Percentiles rank a stretch among this genome's conserved stretches.
Conservation (phyloP, 2,329 filamentous ascomycete species). For the Claviceps sp. region DNA sequence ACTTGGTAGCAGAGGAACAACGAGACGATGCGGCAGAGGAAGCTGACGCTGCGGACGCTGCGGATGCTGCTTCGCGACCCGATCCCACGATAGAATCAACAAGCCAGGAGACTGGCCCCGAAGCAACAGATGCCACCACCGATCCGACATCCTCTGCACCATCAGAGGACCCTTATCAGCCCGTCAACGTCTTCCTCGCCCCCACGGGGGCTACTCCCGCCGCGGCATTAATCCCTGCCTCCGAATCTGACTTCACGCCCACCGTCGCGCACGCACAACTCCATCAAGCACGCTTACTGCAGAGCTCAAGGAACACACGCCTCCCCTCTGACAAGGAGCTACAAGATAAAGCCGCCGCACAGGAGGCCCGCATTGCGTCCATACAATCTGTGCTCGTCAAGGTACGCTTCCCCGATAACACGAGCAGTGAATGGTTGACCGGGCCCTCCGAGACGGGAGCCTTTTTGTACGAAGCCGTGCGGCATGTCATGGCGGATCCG, state of each 20-base stretch:
- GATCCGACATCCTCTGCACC: conserved; percentile 4
- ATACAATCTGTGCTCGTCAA: conserved; percentile 61
- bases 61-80: conserved; percentile 2
- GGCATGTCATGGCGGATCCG: conserved; percentile 51
- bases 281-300: conserved; percentile 54
- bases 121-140: neutral
- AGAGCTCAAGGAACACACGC: conserved; percentile 55
- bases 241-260: conserved; percentile 64
- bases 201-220: conserved; percentile 61
- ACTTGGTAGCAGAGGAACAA: neutral
- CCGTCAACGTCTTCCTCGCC: conserved; percentile 64
- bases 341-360: conserved; percentile 51
- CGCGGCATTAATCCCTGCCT: conserved; percentile 53
- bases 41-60: neutral
- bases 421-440: conserved; percentile 60
- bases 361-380: conserved; percentile 50
- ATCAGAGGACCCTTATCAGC: conserved; percentile 24
- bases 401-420: conserved; percentile 79
- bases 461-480: conserved; percentile 62
- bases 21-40: conserved; percentile 9
- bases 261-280: conserved; percentile 63
- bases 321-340: conserved; percentile 75
- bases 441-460: conserved; percentile 53
- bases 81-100: conserved; percentile 3
- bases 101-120: conserved; percentile 9